Evolutionary conservation across 1,284 basidiomycete genomes (phyloP).

Genomic region (Somion occarium): DNA sequence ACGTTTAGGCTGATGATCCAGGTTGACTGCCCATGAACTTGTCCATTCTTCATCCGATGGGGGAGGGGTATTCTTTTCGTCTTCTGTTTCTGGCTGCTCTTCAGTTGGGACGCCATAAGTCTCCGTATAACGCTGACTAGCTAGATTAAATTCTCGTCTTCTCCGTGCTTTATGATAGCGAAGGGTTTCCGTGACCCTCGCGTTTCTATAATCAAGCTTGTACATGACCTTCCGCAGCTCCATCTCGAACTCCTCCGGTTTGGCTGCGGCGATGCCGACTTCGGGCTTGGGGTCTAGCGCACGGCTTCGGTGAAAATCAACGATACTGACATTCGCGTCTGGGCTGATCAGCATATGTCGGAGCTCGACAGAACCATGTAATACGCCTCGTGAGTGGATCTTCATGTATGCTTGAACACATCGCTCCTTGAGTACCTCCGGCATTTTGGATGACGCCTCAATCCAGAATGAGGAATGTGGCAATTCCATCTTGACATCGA

Average conservation of each 20-base stretch:
- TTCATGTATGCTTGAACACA: constrained; percentile 9
- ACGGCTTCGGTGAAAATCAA: constrained; percentile 50
- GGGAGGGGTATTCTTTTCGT: too few species aligned
- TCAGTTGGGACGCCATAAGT: too few species aligned
- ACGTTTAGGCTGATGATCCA: background rate
- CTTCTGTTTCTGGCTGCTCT: too few species aligned
- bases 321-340: constrained; percentile 49
- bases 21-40: background rate
- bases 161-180: background rate
- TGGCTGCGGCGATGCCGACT: constrained; percentile 32
- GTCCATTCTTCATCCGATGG: too few species aligned
- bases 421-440: constrained; percentile 1
- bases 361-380: constrained; percentile 9
- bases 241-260: constrained; percentile 30
- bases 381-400: constrained; percentile 8
- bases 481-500: constrained; percentile 2
- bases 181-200: constrained; percentile 18
- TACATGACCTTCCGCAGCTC: constrained; percentile 56
- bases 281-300: constrained; percentile 32
- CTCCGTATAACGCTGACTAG: too few species aligned
- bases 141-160: too few species aligned
- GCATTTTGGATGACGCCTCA: background rate
- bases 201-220: constrained; percentile 37
- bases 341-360: constrained; percentile 47
- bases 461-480: constrained; percentile 7